Percentiles rank a stretch among this genome's conserved stretches.
phyloP scores from a whole-genome alignment of 2,329 filamentous ascomycete genomes.

The Fusarium buxicola region DNA sequence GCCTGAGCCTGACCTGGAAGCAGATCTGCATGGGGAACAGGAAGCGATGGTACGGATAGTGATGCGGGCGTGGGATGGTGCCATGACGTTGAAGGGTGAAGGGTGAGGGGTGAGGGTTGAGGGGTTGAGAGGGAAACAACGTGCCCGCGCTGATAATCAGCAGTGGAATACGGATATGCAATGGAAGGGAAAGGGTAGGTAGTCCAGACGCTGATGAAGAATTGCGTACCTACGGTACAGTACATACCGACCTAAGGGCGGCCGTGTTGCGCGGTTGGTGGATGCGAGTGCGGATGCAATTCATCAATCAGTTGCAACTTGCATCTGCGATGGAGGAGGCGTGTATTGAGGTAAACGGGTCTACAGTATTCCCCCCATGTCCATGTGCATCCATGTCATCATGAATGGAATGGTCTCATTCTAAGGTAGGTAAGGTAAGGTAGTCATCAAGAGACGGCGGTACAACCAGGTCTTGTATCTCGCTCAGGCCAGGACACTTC shows the following conservation, averaged over 20 bases:
- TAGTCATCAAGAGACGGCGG: slow-evolving; percentile 5
- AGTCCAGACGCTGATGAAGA: slow-evolving; percentile 16
- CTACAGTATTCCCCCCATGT: too few species aligned
- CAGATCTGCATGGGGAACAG: slow-evolving; percentile 35
- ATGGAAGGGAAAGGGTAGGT: too few species aligned
- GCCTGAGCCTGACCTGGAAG: slow-evolving; percentile 17
- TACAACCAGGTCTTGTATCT: slow-evolving; percentile 37
- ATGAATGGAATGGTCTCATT: slow-evolving; percentile 23
- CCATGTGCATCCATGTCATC: slow-evolving; percentile 29
- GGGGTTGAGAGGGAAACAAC: slow-evolving; percentile 22
- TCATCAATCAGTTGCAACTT: slow-evolving; percentile 6
- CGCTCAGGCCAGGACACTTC: too few species aligned
- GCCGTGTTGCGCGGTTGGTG: slow-evolving; percentile 21
- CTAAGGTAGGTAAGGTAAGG: too few species aligned
- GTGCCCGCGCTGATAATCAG: slow-evolving; percentile 31
- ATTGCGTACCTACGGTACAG: too few species aligned
- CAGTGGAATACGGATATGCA: slow-evolving; percentile 25
- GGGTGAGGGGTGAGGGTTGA: too few species aligned
- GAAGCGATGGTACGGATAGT: slow-evolving; percentile 22
- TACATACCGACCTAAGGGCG: too few species aligned
- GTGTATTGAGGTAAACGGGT: slow-evolving; percentile 11
- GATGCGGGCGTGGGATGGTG: slow-evolving; percentile 30
- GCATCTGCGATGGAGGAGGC: slow-evolving; percentile 22
- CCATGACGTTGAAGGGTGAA: too few species aligned
- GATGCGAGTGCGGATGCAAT: slow-evolving; percentile 3